Evolutionary conservation across 2,329 filamentous ascomycete species (phyloP).

Genomic region (Simplicillium sp.): DNA sequence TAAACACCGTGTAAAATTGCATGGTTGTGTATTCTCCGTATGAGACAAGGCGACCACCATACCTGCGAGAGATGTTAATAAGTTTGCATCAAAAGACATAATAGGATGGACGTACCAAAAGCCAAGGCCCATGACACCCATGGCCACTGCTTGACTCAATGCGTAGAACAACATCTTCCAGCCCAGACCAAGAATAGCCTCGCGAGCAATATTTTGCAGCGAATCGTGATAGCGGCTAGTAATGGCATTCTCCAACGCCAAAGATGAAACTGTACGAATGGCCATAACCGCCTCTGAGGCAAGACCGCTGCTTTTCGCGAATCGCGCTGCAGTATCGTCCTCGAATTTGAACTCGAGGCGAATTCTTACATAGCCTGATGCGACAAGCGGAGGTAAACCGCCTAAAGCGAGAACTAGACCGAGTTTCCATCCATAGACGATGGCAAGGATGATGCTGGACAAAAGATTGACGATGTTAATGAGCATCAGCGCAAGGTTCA

Average conservation of each 20-base stretch:
- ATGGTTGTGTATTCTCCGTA: slow-evolving; percentile 34
- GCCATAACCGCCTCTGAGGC: slow-evolving; percentile 37
- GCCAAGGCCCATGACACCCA: slow-evolving; percentile 27
- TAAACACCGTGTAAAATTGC: slow-evolving; percentile 42
- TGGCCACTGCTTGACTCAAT: slow-evolving; percentile 28
- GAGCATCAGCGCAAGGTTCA: slow-evolving; percentile 37
- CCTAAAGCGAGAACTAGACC: slow-evolving; percentile 36
- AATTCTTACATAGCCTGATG: slow-evolving; percentile 36
- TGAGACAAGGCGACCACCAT: slow-evolving; percentile 28
- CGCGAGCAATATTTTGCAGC: slow-evolving; percentile 19
- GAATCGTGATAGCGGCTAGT: slow-evolving; percentile 22
- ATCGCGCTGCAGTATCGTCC: slow-evolving; percentile 30
- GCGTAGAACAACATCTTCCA: slow-evolving; percentile 32
- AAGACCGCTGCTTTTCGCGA: slow-evolving; percentile 34
- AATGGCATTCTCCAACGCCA: slow-evolving; percentile 35
- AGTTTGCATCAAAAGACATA: too few species aligned
- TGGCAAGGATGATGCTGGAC: slow-evolving; percentile 32
- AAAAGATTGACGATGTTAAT: slow-evolving; percentile 35
- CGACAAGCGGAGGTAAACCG: slow-evolving; percentile 33
- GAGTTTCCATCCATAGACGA: slow-evolving; percentile 39
- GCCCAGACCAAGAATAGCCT: slow-evolving; percentile 18
- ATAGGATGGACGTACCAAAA: slow-evolving; percentile 20
- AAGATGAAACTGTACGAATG: slow-evolving; percentile 31
- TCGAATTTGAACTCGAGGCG: slow-evolving; percentile 38
- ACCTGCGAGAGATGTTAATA: slow-evolving; percentile 12